Base-by-base conservation (phyloP, 1,284 basidiomycete genomes). In the Omphalotus olearius region DNA sequence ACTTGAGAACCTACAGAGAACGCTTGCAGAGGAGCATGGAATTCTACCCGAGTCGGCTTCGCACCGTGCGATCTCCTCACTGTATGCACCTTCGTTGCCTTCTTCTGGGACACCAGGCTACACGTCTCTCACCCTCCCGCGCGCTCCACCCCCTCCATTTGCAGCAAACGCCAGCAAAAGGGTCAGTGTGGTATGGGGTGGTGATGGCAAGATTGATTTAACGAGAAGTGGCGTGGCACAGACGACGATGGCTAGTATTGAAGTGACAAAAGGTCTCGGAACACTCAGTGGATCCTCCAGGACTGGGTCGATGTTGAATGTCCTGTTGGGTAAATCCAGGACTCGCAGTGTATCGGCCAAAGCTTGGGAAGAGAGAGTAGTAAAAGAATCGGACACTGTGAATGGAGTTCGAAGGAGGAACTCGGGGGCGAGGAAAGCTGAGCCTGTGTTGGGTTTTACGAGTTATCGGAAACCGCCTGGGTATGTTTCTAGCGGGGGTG, bases 181-280 rank as follows among this genome's bases (percentile, higher is more conserved):
- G 37, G 40, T 55, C n/a, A 50, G 37, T 10, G 51, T 50, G n/a
- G 25, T 50, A 0, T 48, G 59, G 36, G 56, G 59, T n/a, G 51
- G 53, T 1, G 64, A 69, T 53, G 77, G 82, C 30, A 71, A 74
- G 53, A 68, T 91, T 16, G 88, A 93, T 66, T 70, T 91, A 40
- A 85, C 88, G 3, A 75, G 78, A 14, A 78, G 82, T 20, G 89
- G 91, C 4, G 71, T 90, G 13, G 90, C 90, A 1, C 86, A 91
- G 62, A 84, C 83, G 10, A 90, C 87, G 13, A 93, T 95, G 91
- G 85, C 86, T 7, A 90, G 82, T 40, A 80, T 93, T 51, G 88
- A 91, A 53, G 79, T 91, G 42, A 80, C 87, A n/a, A 73, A 75
- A 35, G 84, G 85, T 6, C 72, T 83, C 2, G 59, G 60, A 14